phyloP scores from a whole-genome alignment of 495 filamentous ascomycete genomes.

The Amphirosellinia nigrospora region DNA sequence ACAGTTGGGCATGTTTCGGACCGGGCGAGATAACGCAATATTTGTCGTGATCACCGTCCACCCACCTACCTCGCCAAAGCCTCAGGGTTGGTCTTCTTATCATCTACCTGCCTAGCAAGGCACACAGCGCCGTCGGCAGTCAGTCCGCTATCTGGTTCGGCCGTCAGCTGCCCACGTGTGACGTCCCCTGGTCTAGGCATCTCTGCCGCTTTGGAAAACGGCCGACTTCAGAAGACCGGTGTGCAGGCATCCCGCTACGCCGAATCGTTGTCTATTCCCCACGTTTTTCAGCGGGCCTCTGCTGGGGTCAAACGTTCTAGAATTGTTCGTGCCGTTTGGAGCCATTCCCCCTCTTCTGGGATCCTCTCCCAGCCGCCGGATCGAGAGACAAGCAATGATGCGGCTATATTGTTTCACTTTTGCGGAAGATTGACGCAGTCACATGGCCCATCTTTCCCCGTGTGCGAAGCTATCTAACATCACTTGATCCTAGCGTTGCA shows the following conservation, averaged over 20 bases:
- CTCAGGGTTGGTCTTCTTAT: constrained; percentile 22
- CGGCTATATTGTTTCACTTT: constrained; percentile 31
- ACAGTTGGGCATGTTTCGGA: constrained; percentile 11
- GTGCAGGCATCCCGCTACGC: constrained; percentile 22
- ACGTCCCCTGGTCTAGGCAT: constrained; percentile 6
- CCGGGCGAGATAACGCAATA: constrained; percentile 3
- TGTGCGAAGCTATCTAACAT: constrained; percentile 20
- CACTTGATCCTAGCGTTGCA: constrained; percentile 29
- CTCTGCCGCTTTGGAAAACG: constrained; percentile 13
- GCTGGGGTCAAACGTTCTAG: constrained; percentile 28
- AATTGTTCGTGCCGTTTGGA: constrained; percentile 24
- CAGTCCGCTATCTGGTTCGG: constrained; percentile 15
- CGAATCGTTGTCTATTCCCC: constrained; percentile 27
- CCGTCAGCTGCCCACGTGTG: constrained; percentile 26
- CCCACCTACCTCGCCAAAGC: constrained; percentile 22
- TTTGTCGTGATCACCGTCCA: constrained; percentile 16
- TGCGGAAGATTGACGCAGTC: constrained; percentile 21
- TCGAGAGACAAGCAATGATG: constrained; percentile 25
- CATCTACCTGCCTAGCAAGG: constrained; percentile 25
- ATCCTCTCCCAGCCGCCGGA: constrained; percentile 25
- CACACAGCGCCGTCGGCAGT: constrained; percentile 19
- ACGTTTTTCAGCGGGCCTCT: constrained; percentile 25
- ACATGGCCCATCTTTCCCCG: constrained; percentile 24
- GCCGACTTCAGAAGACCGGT: constrained; percentile 23
- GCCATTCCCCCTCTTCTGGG: constrained; percentile 17